Evolutionary conservation across 1,284 basidiomycete species (phyloP).

Genomic region (Puccinia triticina): DNA sequence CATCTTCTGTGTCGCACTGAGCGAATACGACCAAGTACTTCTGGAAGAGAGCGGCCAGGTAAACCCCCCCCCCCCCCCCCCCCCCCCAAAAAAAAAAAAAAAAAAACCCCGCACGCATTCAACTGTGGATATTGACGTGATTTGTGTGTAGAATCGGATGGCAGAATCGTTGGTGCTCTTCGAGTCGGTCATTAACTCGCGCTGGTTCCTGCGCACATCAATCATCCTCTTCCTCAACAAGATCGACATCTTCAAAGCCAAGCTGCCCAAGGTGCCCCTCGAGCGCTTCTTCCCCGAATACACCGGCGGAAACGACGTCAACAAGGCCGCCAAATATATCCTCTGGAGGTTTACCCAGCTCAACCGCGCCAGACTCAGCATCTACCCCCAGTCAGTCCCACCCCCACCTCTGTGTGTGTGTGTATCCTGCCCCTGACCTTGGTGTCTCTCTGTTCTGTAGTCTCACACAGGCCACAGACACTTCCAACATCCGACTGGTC

Average conservation of each 20-base stretch:
- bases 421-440: background rate
- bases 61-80: no score
- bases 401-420: background rate
- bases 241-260: slow-evolving; percentile 92
- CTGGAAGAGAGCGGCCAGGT: slow-evolving; percentile 58
- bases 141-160: slow-evolving; percentile 99
- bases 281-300: slow-evolving; percentile 93
- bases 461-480: slow-evolving; percentile 68
- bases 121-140: no score
- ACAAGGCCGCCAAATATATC: slow-evolving; percentile 97
- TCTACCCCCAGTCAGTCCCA: slow-evolving; percentile 73
- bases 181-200: slow-evolving; percentile 93
- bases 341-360: slow-evolving; percentile 96
- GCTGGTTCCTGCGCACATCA: slow-evolving; percentile 91
- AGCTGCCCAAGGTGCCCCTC: slow-evolving; percentile 81
- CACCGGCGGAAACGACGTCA: slow-evolving; percentile 87
- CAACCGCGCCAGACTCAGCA: slow-evolving; percentile 81
- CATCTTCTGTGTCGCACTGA: slow-evolving; percentile 60
- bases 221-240: slow-evolving; percentile 94
- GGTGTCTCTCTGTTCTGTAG: slow-evolving; percentile 52
- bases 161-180: slow-evolving; percentile 88
- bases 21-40: slow-evolving; percentile 58
- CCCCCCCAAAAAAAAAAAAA: no score
- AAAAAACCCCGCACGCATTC: no score
- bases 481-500: slow-evolving; percentile 75